A percentile compares a stretch with the other conserved stretches of the same genome.
Evolutionary conservation across 257 asterid species (phyloP).

Genomic region (Mentha longifolia): DNA sequence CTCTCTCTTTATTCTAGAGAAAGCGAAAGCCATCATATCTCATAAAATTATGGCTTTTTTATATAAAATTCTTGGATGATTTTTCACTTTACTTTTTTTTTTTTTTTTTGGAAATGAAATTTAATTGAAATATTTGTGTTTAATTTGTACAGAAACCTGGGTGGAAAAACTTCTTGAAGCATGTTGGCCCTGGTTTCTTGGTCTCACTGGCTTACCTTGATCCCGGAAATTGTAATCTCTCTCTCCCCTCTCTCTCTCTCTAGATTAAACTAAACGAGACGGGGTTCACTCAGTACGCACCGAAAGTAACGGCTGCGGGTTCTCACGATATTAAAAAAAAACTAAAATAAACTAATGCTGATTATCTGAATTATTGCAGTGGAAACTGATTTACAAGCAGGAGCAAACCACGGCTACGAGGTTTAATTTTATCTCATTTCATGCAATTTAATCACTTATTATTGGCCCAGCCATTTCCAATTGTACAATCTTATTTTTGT

Average conservation of each 20-base stretch:
- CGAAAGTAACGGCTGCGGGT: no score
- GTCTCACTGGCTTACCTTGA: conserved; percentile 94
- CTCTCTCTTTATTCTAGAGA: neutral
- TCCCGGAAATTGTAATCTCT: conserved; percentile 78
- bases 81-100: neutral
- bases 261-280: neutral
- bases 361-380: conserved; percentile 44
- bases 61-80: neutral
- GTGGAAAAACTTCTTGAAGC: conserved; percentile 72
- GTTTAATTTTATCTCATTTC: conserved; percentile 34
- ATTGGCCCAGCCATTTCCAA: neutral
- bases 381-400: conserved; percentile 97
- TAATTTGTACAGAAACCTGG: conserved; percentile 59
- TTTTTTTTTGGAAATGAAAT: neutral
- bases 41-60: no score
- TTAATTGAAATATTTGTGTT: neutral
- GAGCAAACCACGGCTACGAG: conserved; percentile 84
- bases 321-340: no score
- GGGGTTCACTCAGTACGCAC: no score
- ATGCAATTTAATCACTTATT: neutral
- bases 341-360: neutral
- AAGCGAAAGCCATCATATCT: no score
- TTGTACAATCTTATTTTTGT: no score
- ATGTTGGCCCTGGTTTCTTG: conserved; percentile 90
- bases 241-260: neutral